A percentile compares a stretch with the other conserved stretches of the same genome.
Evolutionary conservation across 495 filamentous ascomycete species (phyloP).

Genomic region (Neurospora discreta): DNA sequence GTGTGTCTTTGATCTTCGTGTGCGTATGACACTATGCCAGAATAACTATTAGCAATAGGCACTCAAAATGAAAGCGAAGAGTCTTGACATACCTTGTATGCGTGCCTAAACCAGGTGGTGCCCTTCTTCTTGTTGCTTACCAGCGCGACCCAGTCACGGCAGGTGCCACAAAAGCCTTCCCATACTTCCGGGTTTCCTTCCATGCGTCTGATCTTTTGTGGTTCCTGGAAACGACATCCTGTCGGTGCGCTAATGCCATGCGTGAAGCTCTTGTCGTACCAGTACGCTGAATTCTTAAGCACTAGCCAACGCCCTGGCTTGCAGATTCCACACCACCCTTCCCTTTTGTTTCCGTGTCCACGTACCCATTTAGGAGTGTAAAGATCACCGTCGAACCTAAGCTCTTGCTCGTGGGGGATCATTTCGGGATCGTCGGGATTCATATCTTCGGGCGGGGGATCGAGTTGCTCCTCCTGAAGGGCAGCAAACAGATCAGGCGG

Average conservation of each 20-base stretch:
- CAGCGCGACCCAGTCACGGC: constrained; percentile 67
- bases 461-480: constrained; percentile 52
- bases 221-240: constrained; percentile 60
- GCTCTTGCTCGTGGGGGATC: constrained; percentile 60
- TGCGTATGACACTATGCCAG: constrained; percentile 58
- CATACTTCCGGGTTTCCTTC: constrained; percentile 72
- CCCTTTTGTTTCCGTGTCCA: constrained; percentile 69
- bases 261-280: constrained; percentile 78
- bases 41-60: background rate
- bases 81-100: constrained; percentile 55
- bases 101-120: constrained; percentile 75
- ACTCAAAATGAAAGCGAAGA: background rate
- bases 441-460: constrained; percentile 65
- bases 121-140: constrained; percentile 80
- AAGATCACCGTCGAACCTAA: constrained; percentile 66
- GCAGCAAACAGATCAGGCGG: constrained; percentile 66
- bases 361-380: constrained; percentile 73
- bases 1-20: constrained; percentile 60
- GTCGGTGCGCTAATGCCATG: constrained; percentile 73
- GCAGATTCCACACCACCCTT: constrained; percentile 79
- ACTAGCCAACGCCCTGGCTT: constrained; percentile 74
- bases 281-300: constrained; percentile 74
- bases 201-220: constrained; percentile 58
- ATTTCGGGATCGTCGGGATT: constrained; percentile 59
- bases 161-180: constrained; percentile 69